These are phyloP conservation scores for Diatrype stigma DNA, from an alignment of 2,329 filamentous ascomycete genomes.

Conservation along the genomic window DNA sequence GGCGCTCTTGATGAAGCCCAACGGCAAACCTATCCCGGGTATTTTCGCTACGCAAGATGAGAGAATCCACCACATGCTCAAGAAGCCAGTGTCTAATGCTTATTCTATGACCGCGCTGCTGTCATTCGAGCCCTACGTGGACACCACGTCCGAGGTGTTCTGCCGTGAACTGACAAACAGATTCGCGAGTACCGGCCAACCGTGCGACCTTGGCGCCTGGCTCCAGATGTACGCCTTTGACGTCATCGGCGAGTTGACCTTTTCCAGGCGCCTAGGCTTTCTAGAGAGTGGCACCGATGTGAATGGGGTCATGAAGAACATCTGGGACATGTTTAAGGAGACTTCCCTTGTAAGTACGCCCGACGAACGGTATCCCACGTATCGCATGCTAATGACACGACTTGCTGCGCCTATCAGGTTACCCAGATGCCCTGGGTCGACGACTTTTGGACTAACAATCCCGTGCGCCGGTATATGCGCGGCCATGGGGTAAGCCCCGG, in stretches of 20 bases:
- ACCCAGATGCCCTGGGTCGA: slow-evolving; percentile 8
- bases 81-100: slow-evolving; percentile 14
- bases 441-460: slow-evolving; percentile 5
- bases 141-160: slow-evolving; percentile 17
- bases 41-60: slow-evolving; percentile 21
- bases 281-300: slow-evolving; percentile 21
- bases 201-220: slow-evolving; percentile 7
- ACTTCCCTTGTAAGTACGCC: slow-evolving; percentile 1
- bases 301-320: slow-evolving; percentile 18
- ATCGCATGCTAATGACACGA: background rate
- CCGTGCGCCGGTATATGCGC: slow-evolving; percentile 1
- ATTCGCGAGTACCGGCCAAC: background rate
- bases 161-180: slow-evolving; percentile 4
- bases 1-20: slow-evolving; percentile 14
- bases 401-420: background rate
- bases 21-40: slow-evolving; percentile 13
- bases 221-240: slow-evolving; percentile 24
- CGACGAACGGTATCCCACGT: background rate
- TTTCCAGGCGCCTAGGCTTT: slow-evolving; percentile 21
- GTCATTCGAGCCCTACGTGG: slow-evolving; percentile 19
- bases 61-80: slow-evolving; percentile 13
- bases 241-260: slow-evolving; percentile 24
- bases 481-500: background rate
- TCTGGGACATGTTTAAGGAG: slow-evolving; percentile 11
- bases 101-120: slow-evolving; percentile 22